phyloP scores from a whole-genome alignment of 1,139 yeast genomes.

The Debaryomyces psychrophilus region DNA sequence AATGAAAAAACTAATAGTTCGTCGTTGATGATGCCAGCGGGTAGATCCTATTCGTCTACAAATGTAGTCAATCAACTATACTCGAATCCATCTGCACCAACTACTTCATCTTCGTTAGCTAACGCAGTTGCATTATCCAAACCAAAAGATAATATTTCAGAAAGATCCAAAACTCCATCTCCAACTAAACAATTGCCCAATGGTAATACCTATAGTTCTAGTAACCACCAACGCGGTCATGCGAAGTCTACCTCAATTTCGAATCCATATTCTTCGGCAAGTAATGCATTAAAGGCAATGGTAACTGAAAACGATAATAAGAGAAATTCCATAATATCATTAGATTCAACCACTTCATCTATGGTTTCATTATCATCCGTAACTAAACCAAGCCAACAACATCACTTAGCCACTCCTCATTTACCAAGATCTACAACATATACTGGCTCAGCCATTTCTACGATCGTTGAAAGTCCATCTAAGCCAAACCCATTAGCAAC shows the following conservation, averaged over 20 bases:
- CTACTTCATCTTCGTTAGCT: conserved; percentile 55
- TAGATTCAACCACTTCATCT: conserved; percentile 19
- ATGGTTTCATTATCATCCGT: conserved; percentile 12
- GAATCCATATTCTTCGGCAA: conserved; percentile 51
- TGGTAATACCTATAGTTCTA: conserved; percentile 14
- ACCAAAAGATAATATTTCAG: conserved; percentile 13
- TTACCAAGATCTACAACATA: conserved; percentile 48
- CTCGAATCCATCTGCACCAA: conserved; percentile 59
- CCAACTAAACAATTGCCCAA: conserved; percentile 27
- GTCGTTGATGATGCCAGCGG: conserved; percentile 33
- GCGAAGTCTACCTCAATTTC: conserved; percentile 41
- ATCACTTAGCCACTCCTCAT: conserved; percentile 23
- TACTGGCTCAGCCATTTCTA: conserved; percentile 43
- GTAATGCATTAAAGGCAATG: conserved; percentile 68
- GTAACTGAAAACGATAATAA: conserved; percentile 44
- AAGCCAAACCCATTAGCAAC: conserved; percentile 16
- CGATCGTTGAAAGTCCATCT: conserved; percentile 52
- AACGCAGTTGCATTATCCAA: conserved; percentile 41
- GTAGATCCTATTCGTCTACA: conserved; percentile 50
- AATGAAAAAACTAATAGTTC: conserved; percentile 47
- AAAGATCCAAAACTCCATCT: conserved; percentile 23
- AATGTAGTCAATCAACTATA: conserved; percentile 41
- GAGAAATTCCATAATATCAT: conserved; percentile 24
- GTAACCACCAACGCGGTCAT: conserved; percentile 30
- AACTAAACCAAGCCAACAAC: conserved; percentile 14